A percentile compares a stretch with the other conserved stretches of the same genome.
phyloP scores from a whole-genome alignment of 345 rosid genomes.

The Mangifera indica region DNA sequence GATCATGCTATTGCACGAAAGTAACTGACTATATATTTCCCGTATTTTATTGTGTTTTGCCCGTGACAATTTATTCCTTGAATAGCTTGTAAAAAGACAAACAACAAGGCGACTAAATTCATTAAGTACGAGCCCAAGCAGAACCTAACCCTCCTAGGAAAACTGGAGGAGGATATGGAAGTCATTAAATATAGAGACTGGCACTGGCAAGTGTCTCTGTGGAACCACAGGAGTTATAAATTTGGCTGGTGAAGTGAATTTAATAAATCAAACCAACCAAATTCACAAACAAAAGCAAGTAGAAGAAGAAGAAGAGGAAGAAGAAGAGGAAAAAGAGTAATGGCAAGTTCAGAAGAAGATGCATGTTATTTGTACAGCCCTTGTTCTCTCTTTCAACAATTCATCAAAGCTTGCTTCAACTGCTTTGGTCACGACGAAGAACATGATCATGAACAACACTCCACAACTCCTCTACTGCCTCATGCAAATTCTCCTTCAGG shows the following conservation, averaged over 20 bases:
- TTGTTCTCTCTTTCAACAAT: slow-evolving; percentile 9
- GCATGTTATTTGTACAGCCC: background rate
- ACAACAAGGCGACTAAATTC: no score
- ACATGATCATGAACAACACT: background rate
- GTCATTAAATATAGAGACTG: background rate
- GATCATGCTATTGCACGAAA: no score
- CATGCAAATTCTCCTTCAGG: background rate
- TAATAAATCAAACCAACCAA: background rate
- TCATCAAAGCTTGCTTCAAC: slow-evolving; percentile 11
- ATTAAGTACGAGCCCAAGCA: no score
- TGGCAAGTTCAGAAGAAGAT: no score
- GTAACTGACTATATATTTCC: no score
- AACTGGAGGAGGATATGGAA: background rate
- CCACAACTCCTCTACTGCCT: background rate
- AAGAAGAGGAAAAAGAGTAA: no score
- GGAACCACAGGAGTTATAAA: background rate
- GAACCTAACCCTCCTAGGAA: no score
- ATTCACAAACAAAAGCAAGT: background rate
- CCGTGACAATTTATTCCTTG: no score
- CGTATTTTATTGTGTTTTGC: no score
- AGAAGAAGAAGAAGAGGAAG: background rate
- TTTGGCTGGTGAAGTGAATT: background rate
- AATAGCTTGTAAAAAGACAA: no score
- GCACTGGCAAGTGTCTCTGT: slow-evolving; percentile 9
- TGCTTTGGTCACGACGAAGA: slow-evolving; percentile 14